Conservation (phyloP, 139 green algal species). For the Microglena sp. region DNA sequence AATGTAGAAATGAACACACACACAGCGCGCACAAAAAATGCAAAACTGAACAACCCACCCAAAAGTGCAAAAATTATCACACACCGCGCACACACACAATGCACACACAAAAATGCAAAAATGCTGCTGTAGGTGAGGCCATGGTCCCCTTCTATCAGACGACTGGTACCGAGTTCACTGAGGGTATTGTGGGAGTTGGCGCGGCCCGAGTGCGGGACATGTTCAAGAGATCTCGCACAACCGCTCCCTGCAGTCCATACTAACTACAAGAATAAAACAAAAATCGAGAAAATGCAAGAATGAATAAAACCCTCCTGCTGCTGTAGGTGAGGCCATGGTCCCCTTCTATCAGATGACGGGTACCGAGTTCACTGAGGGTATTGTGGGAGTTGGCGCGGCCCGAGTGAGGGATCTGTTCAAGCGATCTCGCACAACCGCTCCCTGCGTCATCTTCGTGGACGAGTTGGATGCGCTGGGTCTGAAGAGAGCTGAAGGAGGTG, state of each 20-base stretch:
- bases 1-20: no score
- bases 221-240: not conserved
- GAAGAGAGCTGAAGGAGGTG: conserved; percentile 61
- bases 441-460: conserved; percentile 97
- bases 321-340: conserved; percentile 35
- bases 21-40: no score
- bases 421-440: conserved; percentile 68
- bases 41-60: no score
- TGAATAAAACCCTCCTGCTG: no score
- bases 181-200: not conserved
- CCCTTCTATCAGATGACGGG: conserved; percentile 73
- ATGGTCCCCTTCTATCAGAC: conserved; percentile 15
- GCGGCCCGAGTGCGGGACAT: not conserved
- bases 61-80: no score
- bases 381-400: conserved; percentile 92
- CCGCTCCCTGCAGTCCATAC: no score
- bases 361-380: conserved; percentile 95
- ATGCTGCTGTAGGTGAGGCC: conserved; percentile 24
- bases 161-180: not conserved
- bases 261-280: not conserved
- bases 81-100: no score
- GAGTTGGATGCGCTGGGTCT: conserved; percentile 94
- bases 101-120: no score
- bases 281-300: no score
- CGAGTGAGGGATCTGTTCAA: conserved; percentile 95